Percentiles rank a stretch among this genome's conserved stretches.
Conservation (phyloP, 805 yeast genomes). For the Ogataea allantospora region DNA sequence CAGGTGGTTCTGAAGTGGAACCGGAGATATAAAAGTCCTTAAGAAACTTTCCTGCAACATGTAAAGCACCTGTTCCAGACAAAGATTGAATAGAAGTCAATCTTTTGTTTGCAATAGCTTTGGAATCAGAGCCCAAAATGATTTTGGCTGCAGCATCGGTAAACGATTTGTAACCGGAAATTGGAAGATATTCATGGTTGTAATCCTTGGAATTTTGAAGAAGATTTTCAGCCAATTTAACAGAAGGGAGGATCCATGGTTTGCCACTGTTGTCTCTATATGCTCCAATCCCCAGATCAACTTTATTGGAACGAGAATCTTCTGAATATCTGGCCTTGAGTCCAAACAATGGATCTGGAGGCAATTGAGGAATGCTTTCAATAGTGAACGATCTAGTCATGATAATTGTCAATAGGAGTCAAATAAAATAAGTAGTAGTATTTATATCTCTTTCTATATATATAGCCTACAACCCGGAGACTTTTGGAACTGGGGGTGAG, state of each 20-base stretch:
- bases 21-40: conserved; percentile 43
- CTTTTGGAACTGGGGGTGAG: conserved; percentile 2
- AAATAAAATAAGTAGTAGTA: background rate
- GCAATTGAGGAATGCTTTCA: conserved; percentile 54
- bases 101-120: conserved; percentile 46
- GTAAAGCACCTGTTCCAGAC: conserved; percentile 91
- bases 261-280: conserved; percentile 87
- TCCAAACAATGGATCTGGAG: conserved; percentile 87
- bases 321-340: conserved; percentile 63
- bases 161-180: conserved; percentile 70
- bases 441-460: background rate
- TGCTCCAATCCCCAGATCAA: conserved; percentile 90
- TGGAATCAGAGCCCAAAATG: conserved; percentile 62
- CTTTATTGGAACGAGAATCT: conserved; percentile 64
- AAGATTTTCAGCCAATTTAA: conserved; percentile 65
- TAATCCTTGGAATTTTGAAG: conserved; percentile 56
- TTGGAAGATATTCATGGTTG: conserved; percentile 89
- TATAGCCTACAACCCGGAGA: conserved; percentile 7
- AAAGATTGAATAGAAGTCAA: conserved; percentile 70
- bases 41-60: conserved; percentile 75
- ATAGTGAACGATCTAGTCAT: conserved; percentile 29
- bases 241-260: conserved; percentile 87
- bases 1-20: conserved; percentile 29
- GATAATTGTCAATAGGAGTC: background rate
- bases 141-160: conserved; percentile 69